phyloP scores from a whole-genome alignment of 169 alveolate species.

The Pseudocohnilembus persalinus region DNA sequence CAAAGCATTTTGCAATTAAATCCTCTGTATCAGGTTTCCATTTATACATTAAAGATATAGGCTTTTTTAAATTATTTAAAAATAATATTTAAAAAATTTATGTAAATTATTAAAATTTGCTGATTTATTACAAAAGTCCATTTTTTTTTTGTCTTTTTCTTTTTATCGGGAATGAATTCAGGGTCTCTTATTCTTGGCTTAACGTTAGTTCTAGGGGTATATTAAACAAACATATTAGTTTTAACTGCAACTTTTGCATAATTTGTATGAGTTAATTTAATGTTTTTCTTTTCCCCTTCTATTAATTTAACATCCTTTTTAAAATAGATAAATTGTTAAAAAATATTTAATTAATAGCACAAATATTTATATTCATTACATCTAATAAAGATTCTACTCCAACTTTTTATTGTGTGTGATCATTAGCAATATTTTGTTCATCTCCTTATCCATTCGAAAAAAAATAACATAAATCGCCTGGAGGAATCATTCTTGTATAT shows the following conservation, averaged over 20 bases:
- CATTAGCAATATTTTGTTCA: background rate
- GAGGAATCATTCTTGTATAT: conserved; percentile 31
- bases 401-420: background rate
- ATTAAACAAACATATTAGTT: background rate
- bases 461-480: conserved; percentile 27
- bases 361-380: background rate
- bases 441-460: conserved; percentile 18
- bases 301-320: conserved; percentile 5
- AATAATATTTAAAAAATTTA: too few relatives aligned
- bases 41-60: conserved; percentile 44
- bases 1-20: conserved; percentile 60
- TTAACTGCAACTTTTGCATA: background rate
- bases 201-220: conserved; percentile 5
- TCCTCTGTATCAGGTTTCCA: conserved; percentile 59
- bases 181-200: conserved; percentile 42
- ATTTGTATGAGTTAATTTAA: background rate
- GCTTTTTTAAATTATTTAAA: background rate
- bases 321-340: too few relatives aligned
- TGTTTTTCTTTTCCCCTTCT: background rate
- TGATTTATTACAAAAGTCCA: conserved; percentile 20
- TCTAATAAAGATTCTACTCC: too few relatives aligned
- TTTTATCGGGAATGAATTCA: conserved; percentile 32
- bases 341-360: too few relatives aligned
- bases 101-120: background rate
- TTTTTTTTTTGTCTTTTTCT: conserved; percentile 30